phyloP scores from a whole-genome alignment of 1,284 basidiomycete genomes.

The Omphalotus olearius region DNA sequence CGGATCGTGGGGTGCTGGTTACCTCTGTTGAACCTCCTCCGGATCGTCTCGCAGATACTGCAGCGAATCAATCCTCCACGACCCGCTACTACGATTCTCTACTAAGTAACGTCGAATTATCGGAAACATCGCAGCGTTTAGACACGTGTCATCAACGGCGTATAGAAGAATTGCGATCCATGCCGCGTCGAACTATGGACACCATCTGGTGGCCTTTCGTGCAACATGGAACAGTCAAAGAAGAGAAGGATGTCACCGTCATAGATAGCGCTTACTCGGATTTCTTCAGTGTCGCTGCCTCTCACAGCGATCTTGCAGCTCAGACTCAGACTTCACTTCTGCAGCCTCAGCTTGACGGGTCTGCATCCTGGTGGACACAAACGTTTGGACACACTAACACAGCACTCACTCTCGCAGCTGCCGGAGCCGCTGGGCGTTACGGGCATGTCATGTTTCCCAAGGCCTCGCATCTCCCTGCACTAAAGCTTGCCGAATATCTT shows the following conservation, averaged over 20 bases:
- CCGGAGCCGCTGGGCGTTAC: slow-evolving; percentile 87
- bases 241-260: slow-evolving; percentile 75
- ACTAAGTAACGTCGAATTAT: slow-evolving; percentile 35
- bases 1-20: slow-evolving; percentile 63
- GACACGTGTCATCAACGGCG: slow-evolving; percentile 62
- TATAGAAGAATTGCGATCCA: slow-evolving; percentile 67
- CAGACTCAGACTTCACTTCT: slow-evolving; percentile 41
- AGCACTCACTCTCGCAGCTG: slow-evolving; percentile 80
- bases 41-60: slow-evolving; percentile 35
- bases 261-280: slow-evolving; percentile 91
- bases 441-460: slow-evolving; percentile 97
- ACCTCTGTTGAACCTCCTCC: slow-evolving; percentile 61
- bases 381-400: slow-evolving; percentile 83
- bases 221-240: slow-evolving; percentile 77
- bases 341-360: slow-evolving; percentile 80
- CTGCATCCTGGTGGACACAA: slow-evolving; percentile 99
- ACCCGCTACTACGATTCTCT: slow-evolving; percentile 68
- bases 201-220: slow-evolving; percentile 98
- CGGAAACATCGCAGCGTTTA: slow-evolving; percentile 54
- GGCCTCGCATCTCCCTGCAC: slow-evolving; percentile 82
- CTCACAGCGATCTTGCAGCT: not conserved
- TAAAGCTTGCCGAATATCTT: slow-evolving; percentile 73
- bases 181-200: slow-evolving; percentile 76
- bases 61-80: slow-evolving; percentile 53
- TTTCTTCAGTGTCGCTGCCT: slow-evolving; percentile 63